phyloP scores from a whole-genome alignment of 202 grass and related monocot genomes.

The Cymbopogon flexuosus region DNA sequence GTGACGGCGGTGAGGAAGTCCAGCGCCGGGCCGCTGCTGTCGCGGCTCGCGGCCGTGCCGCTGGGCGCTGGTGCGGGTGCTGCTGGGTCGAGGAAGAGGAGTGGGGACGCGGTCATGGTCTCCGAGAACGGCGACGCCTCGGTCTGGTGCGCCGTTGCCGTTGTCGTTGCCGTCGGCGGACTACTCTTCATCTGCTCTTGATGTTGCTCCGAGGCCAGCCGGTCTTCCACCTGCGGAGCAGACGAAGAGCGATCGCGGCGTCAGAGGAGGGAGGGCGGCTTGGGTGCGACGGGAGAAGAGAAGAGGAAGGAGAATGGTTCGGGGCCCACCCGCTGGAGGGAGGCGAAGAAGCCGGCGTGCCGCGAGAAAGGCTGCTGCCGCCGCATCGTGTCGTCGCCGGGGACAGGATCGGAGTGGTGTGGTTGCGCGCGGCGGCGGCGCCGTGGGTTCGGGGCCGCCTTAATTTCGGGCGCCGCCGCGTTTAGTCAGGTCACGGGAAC shows the following conservation, averaged over 20 bases:
- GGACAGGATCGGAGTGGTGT: neutral
- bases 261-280: neutral
- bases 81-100: slow-evolving; percentile 33
- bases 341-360: slow-evolving; percentile 70
- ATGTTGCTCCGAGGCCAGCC: slow-evolving; percentile 43
- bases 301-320: neutral
- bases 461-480: neutral
- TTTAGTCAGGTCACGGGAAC: neutral
- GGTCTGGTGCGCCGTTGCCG: neutral
- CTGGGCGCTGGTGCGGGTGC: neutral
- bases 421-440: neutral
- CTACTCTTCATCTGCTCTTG: neutral
- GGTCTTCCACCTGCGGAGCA: slow-evolving; percentile 51
- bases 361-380: slow-evolving; percentile 40
- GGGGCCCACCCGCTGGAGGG: slow-evolving; percentile 52
- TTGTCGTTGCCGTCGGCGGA: neutral
- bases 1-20: slow-evolving; percentile 60
- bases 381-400: neutral
- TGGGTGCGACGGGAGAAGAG: neutral
- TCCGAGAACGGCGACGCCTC: neutral
- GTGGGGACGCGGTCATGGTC: slow-evolving; percentile 34
- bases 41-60: slow-evolving; percentile 8
- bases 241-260: neutral
- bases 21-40: slow-evolving; percentile 50
- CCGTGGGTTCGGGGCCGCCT: neutral